Evolutionary conservation across 768 basidiomycete species (phyloP).

Genomic region (Russula vinacea): DNA sequence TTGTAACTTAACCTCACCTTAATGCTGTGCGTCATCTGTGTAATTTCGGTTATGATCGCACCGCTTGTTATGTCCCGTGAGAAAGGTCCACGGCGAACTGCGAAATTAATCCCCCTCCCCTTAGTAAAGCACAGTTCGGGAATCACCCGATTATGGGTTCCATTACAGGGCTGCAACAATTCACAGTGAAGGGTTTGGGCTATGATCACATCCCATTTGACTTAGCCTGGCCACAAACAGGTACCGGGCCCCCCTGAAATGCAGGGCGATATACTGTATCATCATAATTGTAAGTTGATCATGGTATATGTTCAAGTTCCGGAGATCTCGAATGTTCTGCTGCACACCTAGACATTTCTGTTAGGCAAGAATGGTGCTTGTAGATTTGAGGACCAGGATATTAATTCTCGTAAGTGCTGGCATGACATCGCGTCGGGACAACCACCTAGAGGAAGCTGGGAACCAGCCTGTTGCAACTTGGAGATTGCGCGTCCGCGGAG

Average conservation of each 20-base stretch:
- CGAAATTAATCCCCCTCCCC: conserved; percentile 6
- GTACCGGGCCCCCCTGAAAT: conserved; percentile 6
- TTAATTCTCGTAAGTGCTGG: conserved; percentile 7
- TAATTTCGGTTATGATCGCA: conserved; percentile 12
- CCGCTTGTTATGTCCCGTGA: conserved; percentile 11
- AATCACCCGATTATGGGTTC: conserved; percentile 8
- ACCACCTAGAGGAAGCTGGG: conserved; percentile 18
- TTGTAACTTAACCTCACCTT: conserved; percentile 15
- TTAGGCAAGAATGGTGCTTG: background rate
- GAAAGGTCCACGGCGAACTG: conserved; percentile 12
- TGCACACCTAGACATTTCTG: background rate
- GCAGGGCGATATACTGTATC: background rate
- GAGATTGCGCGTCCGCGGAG: no score
- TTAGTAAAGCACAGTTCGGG: background rate
- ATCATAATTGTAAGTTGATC: background rate
- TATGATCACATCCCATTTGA: conserved; percentile 12
- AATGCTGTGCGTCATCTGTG: conserved; percentile 19
- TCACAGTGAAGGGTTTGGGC: conserved; percentile 15
- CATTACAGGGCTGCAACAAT: conserved; percentile 15
- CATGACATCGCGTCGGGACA: background rate
- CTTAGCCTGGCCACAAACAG: conserved; percentile 21
- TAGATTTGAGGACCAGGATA: background rate
- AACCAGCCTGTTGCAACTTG: conserved; percentile 20
- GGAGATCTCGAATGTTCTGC: background rate
- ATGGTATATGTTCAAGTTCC: background rate